These are phyloP conservation scores for Quercus berberidifolia DNA, from an alignment of 306 rosid genomes.

Conservation along the genomic window DNA sequence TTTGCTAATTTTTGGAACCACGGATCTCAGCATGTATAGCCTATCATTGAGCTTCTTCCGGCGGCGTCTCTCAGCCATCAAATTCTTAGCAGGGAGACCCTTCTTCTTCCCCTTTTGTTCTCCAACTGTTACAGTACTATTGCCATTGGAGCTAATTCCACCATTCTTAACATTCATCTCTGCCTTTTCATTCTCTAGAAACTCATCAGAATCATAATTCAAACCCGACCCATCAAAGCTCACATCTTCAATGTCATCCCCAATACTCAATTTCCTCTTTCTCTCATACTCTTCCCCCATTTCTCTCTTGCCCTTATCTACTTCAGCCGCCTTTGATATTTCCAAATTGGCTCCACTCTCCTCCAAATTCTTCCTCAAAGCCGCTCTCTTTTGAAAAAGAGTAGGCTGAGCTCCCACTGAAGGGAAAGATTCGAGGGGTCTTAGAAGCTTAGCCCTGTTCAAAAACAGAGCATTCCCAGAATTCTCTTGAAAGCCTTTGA, in stretches of 20 bases:
- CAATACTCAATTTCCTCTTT: slow-evolving; percentile 41
- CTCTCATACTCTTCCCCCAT: slow-evolving; percentile 35
- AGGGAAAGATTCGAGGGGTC: slow-evolving; percentile 68
- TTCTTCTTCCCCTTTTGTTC: slow-evolving; percentile 88
- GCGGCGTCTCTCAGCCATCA: slow-evolving; percentile 97
- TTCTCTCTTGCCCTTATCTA: slow-evolving; percentile 19
- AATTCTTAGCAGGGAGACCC: slow-evolving; percentile 91
- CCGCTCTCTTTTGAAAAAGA: slow-evolving; percentile 85
- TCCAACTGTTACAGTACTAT: slow-evolving; percentile 44
- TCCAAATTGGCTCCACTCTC: slow-evolving; percentile 26
- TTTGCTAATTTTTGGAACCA: slow-evolving; percentile 97
- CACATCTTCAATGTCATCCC: slow-evolving; percentile 50
- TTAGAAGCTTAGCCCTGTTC: slow-evolving; percentile 56
- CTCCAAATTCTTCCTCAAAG: slow-evolving; percentile 48
- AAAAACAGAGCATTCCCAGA: slow-evolving; percentile 40
- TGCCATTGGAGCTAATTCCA: slow-evolving; percentile 56
- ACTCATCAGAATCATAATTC: slow-evolving; percentile 86
- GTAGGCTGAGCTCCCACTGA: slow-evolving; percentile 72
- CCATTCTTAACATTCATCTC: slow-evolving; percentile 54
- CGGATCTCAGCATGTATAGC: slow-evolving; percentile 93
- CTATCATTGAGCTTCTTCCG: slow-evolving; percentile 97
- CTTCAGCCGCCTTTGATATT: neutral
- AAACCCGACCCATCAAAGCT: slow-evolving; percentile 67
- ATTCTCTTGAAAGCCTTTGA: slow-evolving; percentile 39
- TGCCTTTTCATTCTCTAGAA: slow-evolving; percentile 39